Base-by-base conservation (phyloP, 495 filamentous ascomycete genomes). In the Cercophora newfieldiana region DNA sequence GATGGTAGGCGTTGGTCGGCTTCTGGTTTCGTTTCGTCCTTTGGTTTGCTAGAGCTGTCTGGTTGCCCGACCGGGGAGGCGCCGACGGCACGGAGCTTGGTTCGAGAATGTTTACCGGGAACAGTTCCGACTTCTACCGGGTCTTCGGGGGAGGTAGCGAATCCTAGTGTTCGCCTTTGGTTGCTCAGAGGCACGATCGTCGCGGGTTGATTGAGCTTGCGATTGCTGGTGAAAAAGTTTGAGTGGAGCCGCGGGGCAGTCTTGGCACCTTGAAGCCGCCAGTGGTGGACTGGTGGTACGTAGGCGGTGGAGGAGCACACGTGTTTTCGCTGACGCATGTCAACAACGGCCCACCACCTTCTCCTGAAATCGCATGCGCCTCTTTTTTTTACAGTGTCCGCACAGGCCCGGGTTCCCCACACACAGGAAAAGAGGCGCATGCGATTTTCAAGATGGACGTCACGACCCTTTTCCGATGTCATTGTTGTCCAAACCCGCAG, bases 121-220 rank as follows among this genome's bases (percentile, higher is more conserved):
- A 28, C 6, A 26, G n/a, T 28, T n/a, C 24, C 22, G 22, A 26
- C 25, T n/a, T 3, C 16, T 29, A 26, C 54, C 54, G 22, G 24
- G 53, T 18, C 24, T 26, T 18, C 22, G 7, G 19, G 19, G 7
- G 22, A 12, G 49, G 7, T 12, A 53, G 49, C 49, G n/a, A n/a
- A n/a, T n/a, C n/a, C n/a, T n/a, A n/a, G n/a, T 57, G 3, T 30
- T 30, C 24, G 24, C 8, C 21, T 30, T 2, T 3, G 24, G 22
- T 28, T 6, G 53, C 25, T 56, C 25, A 28, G 24, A n/a, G 54
- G 25, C 28, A 5, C 14, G 24, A 8, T 30, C n/a, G 54, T 57
- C 54, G 54, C 25, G 26, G 26, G 54, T 57, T 57, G 54, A 30
- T 30, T 57, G 54, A 57, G 54, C 25, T 30, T n/a, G 26, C 28